A percentile compares a stretch with the other conserved stretches of the same genome.
These are phyloP conservation scores for Rubia tinctorum DNA, from an alignment of 305 asterid genomes.

Conservation along the genomic window DNA sequence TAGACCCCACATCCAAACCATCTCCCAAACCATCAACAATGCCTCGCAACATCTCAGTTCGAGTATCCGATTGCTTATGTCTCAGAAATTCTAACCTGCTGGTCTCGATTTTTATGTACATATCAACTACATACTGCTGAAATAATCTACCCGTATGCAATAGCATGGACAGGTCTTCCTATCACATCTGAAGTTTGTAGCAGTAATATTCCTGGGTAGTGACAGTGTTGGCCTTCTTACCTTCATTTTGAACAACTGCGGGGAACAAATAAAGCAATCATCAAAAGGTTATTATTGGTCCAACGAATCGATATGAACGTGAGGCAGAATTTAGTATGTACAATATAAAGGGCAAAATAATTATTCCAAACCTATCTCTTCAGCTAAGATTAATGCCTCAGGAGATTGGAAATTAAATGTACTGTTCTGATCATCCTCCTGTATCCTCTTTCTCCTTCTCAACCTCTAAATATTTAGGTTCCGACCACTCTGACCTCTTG, in stretches of 20 bases:
- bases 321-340: neutral
- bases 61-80: neutral
- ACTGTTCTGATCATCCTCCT: neutral
- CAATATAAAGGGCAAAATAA: too few species aligned
- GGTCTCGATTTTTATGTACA: neutral
- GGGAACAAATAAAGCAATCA: neutral
- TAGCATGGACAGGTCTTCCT: neutral
- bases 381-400: neutral
- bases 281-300: neutral
- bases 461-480: neutral
- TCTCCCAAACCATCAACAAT: neutral
- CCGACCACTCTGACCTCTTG: constrained; percentile 1
- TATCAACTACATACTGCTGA: neutral
- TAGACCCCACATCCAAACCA: neutral
- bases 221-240: neutral
- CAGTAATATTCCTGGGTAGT: neutral
- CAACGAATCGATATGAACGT: neutral
- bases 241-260: neutral
- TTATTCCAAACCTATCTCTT: neutral
- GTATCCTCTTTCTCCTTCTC: neutral
- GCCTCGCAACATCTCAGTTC: constrained; percentile 1
- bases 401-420: neutral
- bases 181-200: neutral
- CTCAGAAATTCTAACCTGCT: neutral
- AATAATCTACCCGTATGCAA: neutral